Evolutionary conservation across 23 red algal species (phyloP), one percentile per base, ranked within the genome.

Genomic region (Agarophyton chilense): DNA sequence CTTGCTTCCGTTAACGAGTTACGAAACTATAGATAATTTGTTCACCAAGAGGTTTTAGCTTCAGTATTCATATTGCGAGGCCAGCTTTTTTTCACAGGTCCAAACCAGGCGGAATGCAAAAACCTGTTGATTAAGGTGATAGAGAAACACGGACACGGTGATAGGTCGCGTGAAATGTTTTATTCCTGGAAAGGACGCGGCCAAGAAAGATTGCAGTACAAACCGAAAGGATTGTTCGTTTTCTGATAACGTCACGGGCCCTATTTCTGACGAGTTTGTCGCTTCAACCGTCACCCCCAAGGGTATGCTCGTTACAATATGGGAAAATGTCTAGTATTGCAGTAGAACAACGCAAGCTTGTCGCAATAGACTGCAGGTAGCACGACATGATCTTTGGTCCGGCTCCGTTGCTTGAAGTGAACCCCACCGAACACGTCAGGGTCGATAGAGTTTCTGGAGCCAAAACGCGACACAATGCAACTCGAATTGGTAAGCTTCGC

Each of bases 171-270:
- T 65, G 60, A 65, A 25, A 18, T 65, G 24, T 4, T 2, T 12
- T 65, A 36, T 17, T 65, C 60, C 16, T 14, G 21, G 68, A 74
- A 74, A 74, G 68, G 68, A 49, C 68, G 68, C 68, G 68, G 43
- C 68, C 68, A 74, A 74, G 43, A 12, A 74, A 36, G 31, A 65
- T 29, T 38, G 60, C 31, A 36, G 60, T 38, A 29, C 56, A 61
- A 55, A 61, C 56, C 22, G 56, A 61, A 61, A 61, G 1, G 24
- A 7, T 12, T 65, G 10, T 18, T 29, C 60, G 31, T 65, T 65
- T n/a, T 65, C 60, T 36, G 6, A 38, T 29, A 65, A 6, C 5
- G 6, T 25, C 26, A 65, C 60, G 60, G 60, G 60, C 60, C 60
- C 10, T 65, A 65, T 25, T 65, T 31, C 13, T 65, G 29, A 35